These are phyloP conservation scores for Cerrena zonata DNA, from an alignment of 1,284 basidiomycete genomes.

Conservation along the genomic window DNA sequence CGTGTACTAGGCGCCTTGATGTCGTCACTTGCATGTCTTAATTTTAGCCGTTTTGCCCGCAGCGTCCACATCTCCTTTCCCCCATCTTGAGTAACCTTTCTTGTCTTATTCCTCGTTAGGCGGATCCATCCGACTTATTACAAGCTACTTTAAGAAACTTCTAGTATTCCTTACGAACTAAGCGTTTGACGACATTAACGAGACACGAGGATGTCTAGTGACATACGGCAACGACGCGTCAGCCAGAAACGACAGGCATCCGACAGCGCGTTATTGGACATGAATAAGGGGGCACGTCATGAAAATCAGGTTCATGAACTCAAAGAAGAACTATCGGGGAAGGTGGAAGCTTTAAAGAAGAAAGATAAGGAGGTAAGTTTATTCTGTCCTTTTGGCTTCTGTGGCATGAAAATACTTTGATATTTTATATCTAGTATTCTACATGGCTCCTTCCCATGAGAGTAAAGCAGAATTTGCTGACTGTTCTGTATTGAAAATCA, in stretches of 20 bases:
- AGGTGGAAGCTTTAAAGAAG: conserved; percentile 12
- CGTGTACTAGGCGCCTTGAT: too few relatives aligned
- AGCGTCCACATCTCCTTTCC: too few relatives aligned
- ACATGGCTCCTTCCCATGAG: too few relatives aligned
- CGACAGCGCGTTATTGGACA: conserved; percentile 9
- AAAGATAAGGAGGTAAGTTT: conserved; percentile 9
- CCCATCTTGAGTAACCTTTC: too few relatives aligned
- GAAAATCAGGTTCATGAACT: conserved; percentile 6
- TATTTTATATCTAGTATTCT: neutral
- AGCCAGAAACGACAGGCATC: conserved; percentile 8
- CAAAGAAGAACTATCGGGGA: conserved; percentile 11
- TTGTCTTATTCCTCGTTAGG: too few relatives aligned
- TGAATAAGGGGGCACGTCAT: neutral
- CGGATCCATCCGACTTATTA: too few relatives aligned
- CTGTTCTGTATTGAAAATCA: too few relatives aligned
- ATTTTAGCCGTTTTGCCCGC: too few relatives aligned
- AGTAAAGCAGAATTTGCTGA: too few relatives aligned
- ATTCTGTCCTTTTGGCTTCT: neutral
- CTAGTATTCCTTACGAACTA: too few relatives aligned
- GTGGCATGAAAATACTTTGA: neutral
- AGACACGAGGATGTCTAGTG: neutral
- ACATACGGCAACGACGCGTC: neutral
- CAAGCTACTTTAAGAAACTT: too few relatives aligned
- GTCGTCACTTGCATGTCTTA: too few relatives aligned
- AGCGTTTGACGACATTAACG: neutral